Evolutionary conservation across 73 alveolate genomes (phyloP).

Genomic region (Strombidium stylifer): DNA sequence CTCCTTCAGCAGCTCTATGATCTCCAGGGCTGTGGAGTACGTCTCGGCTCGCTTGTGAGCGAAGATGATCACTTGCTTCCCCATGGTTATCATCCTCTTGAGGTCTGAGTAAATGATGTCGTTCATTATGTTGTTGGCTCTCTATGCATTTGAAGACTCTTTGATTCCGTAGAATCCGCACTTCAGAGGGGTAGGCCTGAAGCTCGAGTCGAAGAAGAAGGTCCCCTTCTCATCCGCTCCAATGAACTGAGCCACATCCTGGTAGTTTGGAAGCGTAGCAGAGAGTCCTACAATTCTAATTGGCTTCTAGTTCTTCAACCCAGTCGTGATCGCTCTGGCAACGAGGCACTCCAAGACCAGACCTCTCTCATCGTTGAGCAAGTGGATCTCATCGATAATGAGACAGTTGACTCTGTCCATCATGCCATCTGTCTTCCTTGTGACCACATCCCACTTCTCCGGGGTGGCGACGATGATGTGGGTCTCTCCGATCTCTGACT

Average conservation of each 20-base stretch:
- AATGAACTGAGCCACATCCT: conserved; percentile 96
- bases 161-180: conserved; percentile 96
- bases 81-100: conserved; percentile 77
- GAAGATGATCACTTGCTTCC: conserved; percentile 96
- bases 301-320: conserved; percentile 81
- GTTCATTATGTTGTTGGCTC: conserved; percentile 84
- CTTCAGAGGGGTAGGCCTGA: conserved; percentile 99
- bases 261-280: conserved; percentile 99
- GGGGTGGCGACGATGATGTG: conserved; percentile 99
- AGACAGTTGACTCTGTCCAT: conserved; percentile 81
- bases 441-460: conserved; percentile 99
- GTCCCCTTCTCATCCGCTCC: conserved; percentile 88
- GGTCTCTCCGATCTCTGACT: conserved; percentile 92
- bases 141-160: conserved; percentile 55
- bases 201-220: conserved; percentile 93
- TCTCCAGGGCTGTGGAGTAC: conserved; percentile 77
- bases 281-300: conserved; percentile 96
- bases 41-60: conserved; percentile 99
- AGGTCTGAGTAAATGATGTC: conserved; percentile 77
- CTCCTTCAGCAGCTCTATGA: conserved; percentile 58
- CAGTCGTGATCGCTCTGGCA: conserved; percentile 92
- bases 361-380: conserved; percentile 99
- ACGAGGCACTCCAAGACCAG: conserved; percentile 99
- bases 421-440: conserved; percentile 90
- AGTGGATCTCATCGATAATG: conserved; percentile 99